These are phyloP conservation scores for Zygosaccharomyces sapae DNA, from an alignment of 1,139 yeast species.

Conservation along the genomic window DNA sequence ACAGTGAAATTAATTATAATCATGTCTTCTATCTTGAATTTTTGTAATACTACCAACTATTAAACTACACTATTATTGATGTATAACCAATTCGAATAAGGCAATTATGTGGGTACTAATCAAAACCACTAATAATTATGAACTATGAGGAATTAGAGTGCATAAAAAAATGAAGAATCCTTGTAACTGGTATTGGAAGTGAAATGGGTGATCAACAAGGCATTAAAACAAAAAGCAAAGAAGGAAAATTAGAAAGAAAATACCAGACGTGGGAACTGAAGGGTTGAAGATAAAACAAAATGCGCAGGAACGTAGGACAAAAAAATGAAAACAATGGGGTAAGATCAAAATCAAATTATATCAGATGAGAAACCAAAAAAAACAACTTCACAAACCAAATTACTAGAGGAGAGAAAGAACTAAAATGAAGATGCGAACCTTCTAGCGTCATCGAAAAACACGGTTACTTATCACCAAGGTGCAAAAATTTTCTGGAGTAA, in stretches of 20 bases:
- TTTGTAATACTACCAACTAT: background rate
- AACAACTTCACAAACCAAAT: background rate
- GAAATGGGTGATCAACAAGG: background rate
- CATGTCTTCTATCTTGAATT: no score
- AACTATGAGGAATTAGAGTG: no score
- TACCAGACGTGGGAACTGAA: background rate
- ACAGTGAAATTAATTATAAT: background rate
- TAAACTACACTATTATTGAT: background rate
- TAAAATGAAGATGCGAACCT: background rate
- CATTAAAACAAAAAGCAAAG: background rate
- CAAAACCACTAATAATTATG: no score
- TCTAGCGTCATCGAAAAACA: no score
- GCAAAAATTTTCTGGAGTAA: slow-evolving; percentile 64
- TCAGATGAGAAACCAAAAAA: background rate
- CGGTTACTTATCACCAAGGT: slow-evolving; percentile 51
- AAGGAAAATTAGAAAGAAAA: background rate
- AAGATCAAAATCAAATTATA: background rate
- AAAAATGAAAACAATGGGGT: background rate
- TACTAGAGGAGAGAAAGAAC: background rate
- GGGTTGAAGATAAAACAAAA: background rate
- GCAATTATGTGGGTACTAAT: background rate
- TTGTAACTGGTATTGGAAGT: background rate
- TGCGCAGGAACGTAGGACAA: background rate
- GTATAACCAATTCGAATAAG: background rate
- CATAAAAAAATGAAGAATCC: background rate